phyloP scores from a whole-genome alignment of 805 yeast species.

The Tanozyma kutaoensis region DNA sequence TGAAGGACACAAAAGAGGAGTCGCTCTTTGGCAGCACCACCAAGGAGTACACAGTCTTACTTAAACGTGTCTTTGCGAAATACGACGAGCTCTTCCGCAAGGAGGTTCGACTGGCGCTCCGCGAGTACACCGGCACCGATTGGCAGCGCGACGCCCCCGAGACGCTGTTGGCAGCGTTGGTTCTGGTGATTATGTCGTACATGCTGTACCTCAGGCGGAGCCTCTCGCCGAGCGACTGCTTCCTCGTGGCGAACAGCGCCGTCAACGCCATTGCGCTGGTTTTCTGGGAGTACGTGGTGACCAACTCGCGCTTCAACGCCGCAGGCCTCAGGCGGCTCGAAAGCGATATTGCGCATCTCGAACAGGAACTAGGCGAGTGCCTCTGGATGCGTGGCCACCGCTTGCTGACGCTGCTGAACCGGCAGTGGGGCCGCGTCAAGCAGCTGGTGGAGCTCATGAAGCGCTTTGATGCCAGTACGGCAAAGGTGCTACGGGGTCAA shows the following conservation, averaged over 20 bases:
- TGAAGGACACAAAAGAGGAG: conserved; percentile 6
- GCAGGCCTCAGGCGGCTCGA: conserved; percentile 19
- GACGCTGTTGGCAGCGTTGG: conserved; percentile 10
- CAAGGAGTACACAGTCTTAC: conserved; percentile 10
- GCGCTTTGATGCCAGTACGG: conserved; percentile 10
- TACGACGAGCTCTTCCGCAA: conserved; percentile 18
- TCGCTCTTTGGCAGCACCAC: conserved; percentile 18
- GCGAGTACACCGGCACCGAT: conserved; percentile 19
- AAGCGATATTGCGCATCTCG: conserved; percentile 14
- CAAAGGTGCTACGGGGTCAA: conserved; percentile 7
- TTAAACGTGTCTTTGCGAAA: conserved; percentile 8
- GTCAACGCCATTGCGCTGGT: conserved; percentile 14
- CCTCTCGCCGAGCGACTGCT: conserved; percentile 18
- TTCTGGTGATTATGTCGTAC: conserved; percentile 12
- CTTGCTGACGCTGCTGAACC: conserved; percentile 12
- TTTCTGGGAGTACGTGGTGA: conserved; percentile 22
- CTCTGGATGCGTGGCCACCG: conserved; percentile 5
- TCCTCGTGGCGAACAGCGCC: conserved; percentile 12
- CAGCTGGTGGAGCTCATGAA: conserved; percentile 18
- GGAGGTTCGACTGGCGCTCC: conserved; percentile 17
- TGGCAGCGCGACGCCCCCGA: conserved; percentile 13
- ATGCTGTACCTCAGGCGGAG: conserved; percentile 10
- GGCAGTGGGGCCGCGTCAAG: conserved; percentile 9
- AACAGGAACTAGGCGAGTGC: conserved; percentile 8
- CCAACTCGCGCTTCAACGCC: conserved; percentile 22